Percentiles rank a stretch among this genome's conserved stretches.
Conservation (phyloP, 2,329 filamentous ascomycete genomes). For the Trichoderma oligosporum region DNA sequence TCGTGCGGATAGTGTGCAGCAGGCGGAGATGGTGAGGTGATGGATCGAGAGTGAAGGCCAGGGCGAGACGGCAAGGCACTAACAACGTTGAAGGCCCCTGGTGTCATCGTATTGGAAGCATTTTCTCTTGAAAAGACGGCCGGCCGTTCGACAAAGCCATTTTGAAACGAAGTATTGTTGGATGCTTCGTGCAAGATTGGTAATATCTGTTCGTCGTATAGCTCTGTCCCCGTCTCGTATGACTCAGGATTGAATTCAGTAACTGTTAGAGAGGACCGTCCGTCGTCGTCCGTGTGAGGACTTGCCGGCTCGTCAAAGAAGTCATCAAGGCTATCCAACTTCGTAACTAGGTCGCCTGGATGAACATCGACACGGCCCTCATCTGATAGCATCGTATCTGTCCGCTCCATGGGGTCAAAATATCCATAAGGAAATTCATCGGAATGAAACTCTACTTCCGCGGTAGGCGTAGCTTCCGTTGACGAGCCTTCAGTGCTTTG, state of each 20-base stretch:
- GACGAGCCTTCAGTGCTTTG: conserved; percentile 60
- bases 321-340: conserved; percentile 74
- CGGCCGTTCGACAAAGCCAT: conserved; percentile 75
- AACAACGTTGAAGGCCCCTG: conserved; percentile 52
- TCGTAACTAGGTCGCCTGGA: conserved; percentile 71
- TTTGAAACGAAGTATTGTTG: conserved; percentile 78
- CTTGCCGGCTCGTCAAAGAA: conserved; percentile 71
- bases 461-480: conserved; percentile 63
- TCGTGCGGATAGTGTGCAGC: conserved; percentile 51
- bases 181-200: conserved; percentile 85
- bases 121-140: conserved; percentile 57
- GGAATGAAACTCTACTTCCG: conserved; percentile 86
- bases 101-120: conserved; percentile 60
- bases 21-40: conserved; percentile 72
- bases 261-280: conserved; percentile 58
- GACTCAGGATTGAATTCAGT: conserved; percentile 63
- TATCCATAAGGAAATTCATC: conserved; percentile 85
- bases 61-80: conserved; percentile 53
- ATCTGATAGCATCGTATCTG: conserved; percentile 91
- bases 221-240: conserved; percentile 65
- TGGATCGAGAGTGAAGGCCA: conserved; percentile 71
- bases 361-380: conserved; percentile 68
- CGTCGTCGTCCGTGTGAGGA: conserved; percentile 56
- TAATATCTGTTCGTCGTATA: conserved; percentile 90
- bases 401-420: conserved; percentile 67